A percentile compares a stretch with the other conserved stretches of the same genome.
phyloP scores from a whole-genome alignment of 345 rosid species.

The Linum tenue region DNA sequence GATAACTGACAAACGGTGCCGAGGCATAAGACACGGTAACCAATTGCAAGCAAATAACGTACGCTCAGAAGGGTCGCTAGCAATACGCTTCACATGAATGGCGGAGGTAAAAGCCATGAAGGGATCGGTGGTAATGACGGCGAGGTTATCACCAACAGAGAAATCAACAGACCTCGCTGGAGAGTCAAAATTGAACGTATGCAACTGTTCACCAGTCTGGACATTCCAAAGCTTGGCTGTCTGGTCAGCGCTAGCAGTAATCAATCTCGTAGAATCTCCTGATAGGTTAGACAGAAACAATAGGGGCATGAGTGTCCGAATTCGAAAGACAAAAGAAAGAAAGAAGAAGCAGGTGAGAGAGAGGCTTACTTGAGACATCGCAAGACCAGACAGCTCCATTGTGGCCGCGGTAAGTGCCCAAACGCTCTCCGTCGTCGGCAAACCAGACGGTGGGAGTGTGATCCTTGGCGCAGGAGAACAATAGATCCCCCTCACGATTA shows the following conservation, averaged over 20 bases:
- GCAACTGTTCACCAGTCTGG: constrained; percentile 53
- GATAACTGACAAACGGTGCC: background rate
- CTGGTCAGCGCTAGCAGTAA: constrained; percentile 94
- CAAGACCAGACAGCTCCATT: constrained; percentile 98
- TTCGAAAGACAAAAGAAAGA: background rate
- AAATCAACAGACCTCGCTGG: constrained; percentile 89
- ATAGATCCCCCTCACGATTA: constrained; percentile 85
- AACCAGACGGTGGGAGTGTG: constrained; percentile 93
- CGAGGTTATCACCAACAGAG: constrained; percentile 75
- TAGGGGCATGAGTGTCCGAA: background rate
- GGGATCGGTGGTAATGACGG: constrained; percentile 82
- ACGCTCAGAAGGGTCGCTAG: constrained; percentile 63
- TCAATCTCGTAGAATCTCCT: constrained; percentile 70
- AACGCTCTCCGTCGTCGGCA: constrained; percentile 91
- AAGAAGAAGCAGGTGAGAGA: background rate
- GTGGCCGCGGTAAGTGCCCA: constrained; percentile 95
- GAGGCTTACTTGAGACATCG: constrained; percentile 60
- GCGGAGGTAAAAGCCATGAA: constrained; percentile 86
- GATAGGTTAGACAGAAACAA: background rate
- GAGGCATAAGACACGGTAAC: background rate
- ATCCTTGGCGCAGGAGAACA: constrained; percentile 94
- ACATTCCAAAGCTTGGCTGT: constrained; percentile 86
- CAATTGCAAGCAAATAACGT: constrained; percentile 14
- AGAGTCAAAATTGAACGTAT: constrained; percentile 61
- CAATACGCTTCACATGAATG: constrained; percentile 72